phyloP scores from a whole-genome alignment of 2,329 filamentous ascomycete species.

The Colletotrichum chlorophyti region DNA sequence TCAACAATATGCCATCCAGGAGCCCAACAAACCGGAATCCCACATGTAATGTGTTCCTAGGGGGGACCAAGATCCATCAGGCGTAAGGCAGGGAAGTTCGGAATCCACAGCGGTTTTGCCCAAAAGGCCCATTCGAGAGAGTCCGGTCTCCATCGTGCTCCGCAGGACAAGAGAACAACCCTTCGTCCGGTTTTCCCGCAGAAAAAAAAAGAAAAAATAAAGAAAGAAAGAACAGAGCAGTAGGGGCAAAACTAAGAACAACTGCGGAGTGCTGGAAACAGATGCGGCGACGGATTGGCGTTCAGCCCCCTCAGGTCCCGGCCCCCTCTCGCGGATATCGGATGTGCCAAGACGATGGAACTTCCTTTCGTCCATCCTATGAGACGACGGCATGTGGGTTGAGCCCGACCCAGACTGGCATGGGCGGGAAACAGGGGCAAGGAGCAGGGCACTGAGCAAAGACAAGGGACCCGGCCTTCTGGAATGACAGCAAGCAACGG shows the following conservation, averaged over 20 bases:
- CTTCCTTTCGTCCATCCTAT: constrained; percentile 30
- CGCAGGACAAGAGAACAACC: not conserved
- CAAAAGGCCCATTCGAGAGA: not conserved
- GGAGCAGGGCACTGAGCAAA: not conserved
- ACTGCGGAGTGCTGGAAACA: not conserved
- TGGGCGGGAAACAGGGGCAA: constrained; percentile 16
- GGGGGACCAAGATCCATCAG: not conserved
- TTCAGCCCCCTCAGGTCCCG: constrained; percentile 1
- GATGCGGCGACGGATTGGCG: constrained; percentile 7
- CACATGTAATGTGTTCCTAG: constrained; percentile 15
- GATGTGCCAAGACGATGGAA: constrained; percentile 19
- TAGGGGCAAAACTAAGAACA: too few species aligned
- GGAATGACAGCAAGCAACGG: constrained; percentile 11
- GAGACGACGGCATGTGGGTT: constrained; percentile 21
- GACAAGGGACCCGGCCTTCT: constrained; percentile 24
- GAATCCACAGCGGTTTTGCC: constrained; percentile 8
- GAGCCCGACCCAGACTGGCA: too few species aligned
- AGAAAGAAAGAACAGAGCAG: too few species aligned
- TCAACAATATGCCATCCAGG: constrained; percentile 22
- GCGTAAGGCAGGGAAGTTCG: constrained; percentile 14
- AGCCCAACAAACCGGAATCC: constrained; percentile 20
- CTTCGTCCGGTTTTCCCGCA: constrained; percentile 7
- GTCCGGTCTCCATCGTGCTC: constrained; percentile 13
- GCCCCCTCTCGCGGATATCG: constrained; percentile 15
- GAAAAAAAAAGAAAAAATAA: not conserved